A percentile compares a stretch with the other conserved stretches of the same genome.
Conservation (phyloP, 192 early-diverging fungal genomes). For the Coemansia sp. region DNA sequence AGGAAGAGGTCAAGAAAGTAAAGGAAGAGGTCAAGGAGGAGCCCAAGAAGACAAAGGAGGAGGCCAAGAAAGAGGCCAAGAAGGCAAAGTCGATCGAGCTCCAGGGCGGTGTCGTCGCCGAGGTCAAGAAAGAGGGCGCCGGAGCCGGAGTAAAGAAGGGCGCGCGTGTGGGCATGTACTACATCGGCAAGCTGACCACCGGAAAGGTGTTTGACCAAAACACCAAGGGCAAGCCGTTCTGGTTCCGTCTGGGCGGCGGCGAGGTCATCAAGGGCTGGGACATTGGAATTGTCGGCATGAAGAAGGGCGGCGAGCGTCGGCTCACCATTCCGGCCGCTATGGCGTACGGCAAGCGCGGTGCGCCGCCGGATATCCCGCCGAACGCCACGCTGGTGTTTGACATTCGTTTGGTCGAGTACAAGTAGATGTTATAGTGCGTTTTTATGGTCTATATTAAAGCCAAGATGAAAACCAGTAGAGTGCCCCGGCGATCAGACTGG, state of each 20-base stretch:
- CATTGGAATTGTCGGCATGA: conserved; percentile 85
- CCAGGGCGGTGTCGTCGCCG: conserved; percentile 77
- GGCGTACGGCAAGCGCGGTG: conserved; percentile 73
- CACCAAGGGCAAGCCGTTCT: conserved; percentile 85
- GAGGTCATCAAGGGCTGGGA: conserved; percentile 99
- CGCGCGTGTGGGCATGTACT: conserved; percentile 73
- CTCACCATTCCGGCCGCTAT: conserved; percentile 84
- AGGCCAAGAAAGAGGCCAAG: conserved; percentile 41
- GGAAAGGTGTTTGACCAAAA: conserved; percentile 98
- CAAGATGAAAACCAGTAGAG: conserved; percentile 9
- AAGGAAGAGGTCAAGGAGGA: conserved; percentile 11
- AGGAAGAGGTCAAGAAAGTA: conserved; percentile 12
- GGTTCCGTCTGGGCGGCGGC: conserved; percentile 79
- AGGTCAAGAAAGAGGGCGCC: conserved; percentile 69
- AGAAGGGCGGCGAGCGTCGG: conserved; percentile 85
- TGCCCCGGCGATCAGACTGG: conserved; percentile 8
- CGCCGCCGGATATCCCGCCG: conserved; percentile 89
- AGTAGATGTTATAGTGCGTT: conserved; percentile 31
- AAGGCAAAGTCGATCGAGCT: conserved; percentile 44
- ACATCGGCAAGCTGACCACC: conserved; percentile 88
- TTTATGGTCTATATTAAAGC: neutral
- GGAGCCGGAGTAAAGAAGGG: conserved; percentile 68
- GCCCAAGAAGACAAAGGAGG: conserved; percentile 46
- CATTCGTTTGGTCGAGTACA: conserved; percentile 77
- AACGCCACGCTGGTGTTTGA: conserved; percentile 91